Percentiles rank a stretch among this genome's conserved stretches.
Evolutionary conservation across 2,329 filamentous ascomycete species (phyloP).

Genomic region (Fusarium avenaceum): DNA sequence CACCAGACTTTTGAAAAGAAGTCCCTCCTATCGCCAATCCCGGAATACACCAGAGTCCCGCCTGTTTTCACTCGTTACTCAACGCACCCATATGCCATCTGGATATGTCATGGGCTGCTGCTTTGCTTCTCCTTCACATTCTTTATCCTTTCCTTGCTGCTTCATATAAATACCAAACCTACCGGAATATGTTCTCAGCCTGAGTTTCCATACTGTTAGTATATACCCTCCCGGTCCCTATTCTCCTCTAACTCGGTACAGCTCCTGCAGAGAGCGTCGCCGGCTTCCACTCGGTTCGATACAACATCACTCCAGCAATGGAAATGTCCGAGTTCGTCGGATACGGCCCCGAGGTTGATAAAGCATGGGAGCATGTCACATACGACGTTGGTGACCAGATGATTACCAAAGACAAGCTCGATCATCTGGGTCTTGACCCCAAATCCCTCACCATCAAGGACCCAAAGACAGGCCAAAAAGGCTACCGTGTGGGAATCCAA

Average conservation of each 20-base stretch:
- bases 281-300: conserved; percentile 64
- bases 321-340: conserved; percentile 66
- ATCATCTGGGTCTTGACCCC: conserved; percentile 65
- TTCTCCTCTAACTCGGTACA: conserved; percentile 38
- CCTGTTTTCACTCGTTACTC: background rate
- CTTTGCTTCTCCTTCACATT: conserved; percentile 30
- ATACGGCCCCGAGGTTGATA: conserved; percentile 68
- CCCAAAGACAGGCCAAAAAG: conserved; percentile 67
- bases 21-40: conserved; percentile 9
- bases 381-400: conserved; percentile 69
- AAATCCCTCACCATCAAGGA: conserved; percentile 68
- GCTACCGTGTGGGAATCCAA: conserved; percentile 71
- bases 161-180: conserved; percentile 9
- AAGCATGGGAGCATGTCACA: conserved; percentile 68
- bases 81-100: conserved; percentile 11
- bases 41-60: background rate
- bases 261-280: conserved; percentile 63
- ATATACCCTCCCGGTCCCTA: accelerated
- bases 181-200: background rate
- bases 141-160: conserved; percentile 26
- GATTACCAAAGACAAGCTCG: conserved; percentile 67
- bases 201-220: conserved; percentile 36
- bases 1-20: conserved; percentile 31
- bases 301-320: conserved; percentile 62
- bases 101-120: conserved; percentile 32